phyloP scores from a whole-genome alignment of 192 early-diverging fungal genomes.

The Fimicolochytrium jonesii region DNA sequence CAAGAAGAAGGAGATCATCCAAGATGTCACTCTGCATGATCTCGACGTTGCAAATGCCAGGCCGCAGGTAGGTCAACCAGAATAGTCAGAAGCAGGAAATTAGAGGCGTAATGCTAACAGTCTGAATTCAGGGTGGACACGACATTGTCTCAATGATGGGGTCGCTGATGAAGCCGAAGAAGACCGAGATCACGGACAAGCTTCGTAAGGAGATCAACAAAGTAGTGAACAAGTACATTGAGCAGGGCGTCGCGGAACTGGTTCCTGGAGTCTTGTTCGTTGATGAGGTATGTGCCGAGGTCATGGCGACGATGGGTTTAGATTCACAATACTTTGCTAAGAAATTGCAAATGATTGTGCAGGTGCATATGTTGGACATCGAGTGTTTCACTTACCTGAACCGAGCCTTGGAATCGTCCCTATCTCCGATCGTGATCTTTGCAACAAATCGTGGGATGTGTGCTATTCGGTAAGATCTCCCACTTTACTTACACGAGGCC shows the following conservation, averaged over 20 bases:
- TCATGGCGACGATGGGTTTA: no score
- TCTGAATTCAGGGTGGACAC: conserved; percentile 84
- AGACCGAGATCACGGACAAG: conserved; percentile 99
- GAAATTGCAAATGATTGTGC: no score
- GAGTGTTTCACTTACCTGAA: conserved; percentile 99
- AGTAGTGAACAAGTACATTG: conserved; percentile 97
- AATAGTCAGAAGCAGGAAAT: background rate
- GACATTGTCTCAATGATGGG: conserved; percentile 99
- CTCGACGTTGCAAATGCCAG: conserved; percentile 94
- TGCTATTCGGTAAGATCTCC: conserved; percentile 60
- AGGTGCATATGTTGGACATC: conserved; percentile 99
- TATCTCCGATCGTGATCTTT: conserved; percentile 96
- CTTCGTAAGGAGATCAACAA: conserved; percentile 98
- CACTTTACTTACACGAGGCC: background rate
- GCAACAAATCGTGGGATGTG: conserved; percentile 97
- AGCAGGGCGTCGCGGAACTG: conserved; percentile 95
- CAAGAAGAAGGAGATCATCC: conserved; percentile 98
- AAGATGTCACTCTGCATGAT: conserved; percentile 97
- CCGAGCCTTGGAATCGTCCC: conserved; percentile 90
- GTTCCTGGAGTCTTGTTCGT: conserved; percentile 98
- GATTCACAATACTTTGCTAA: no score
- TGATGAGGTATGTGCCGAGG: conserved; percentile 73
- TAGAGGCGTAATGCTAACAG: no score
- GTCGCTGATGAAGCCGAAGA: conserved; percentile 97
- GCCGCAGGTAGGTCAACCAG: conserved; percentile 57